Base-by-base conservation (phyloP, 1,284 basidiomycete genomes). In the Hymenochaete sp. region DNA sequence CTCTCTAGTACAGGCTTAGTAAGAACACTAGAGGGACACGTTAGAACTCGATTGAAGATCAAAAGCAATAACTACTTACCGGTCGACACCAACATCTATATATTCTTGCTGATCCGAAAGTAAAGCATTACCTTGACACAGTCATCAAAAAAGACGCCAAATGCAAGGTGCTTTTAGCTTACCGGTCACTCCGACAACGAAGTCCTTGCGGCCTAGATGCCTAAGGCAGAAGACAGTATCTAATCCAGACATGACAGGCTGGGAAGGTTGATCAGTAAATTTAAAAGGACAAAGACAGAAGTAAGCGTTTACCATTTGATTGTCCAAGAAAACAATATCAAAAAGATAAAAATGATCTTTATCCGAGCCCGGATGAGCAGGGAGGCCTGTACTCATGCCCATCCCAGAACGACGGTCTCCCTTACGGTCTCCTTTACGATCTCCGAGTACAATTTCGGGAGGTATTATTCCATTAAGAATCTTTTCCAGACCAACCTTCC, bases 401-500 rank as follows among this genome's bases (percentile, higher is more conserved):
- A 38, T 31, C 6, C 44, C 44, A 11, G 38, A 43, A 4, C 38
- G 38, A 32, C 26, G 42, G 28, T 48, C 42, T 26, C 35, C 36
- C 24, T 29, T 29, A 5, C 39, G 19, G 24, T 40, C 41, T 22
- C 42, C 42, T n/a, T n/a, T n/a, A n/a, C n/a, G n/a, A n/a, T n/a
- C n/a, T n/a, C n/a, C n/a, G n/a, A n/a, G n/a, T n/a, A n/a, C n/a
- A n/a, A n/a, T n/a, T n/a, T n/a, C n/a, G 6, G 41, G 13, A 18
- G 49, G 45, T 10, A 50, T 38, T 25, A 31, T 36, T 36, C 37
- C 47, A 6, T 50, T 57, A n/a, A 64, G 53, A 18, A 73, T 59
- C 52, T 68, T 58, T 29, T 69, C 67, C 14, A 72, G 56, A 3
- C 70, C 56, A 24, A 83, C 64, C 57, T 82, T 77, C 4, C 91